Evolutionary conservation across 345 rosid species (phyloP).

Genomic region (Lepidium didymum): DNA sequence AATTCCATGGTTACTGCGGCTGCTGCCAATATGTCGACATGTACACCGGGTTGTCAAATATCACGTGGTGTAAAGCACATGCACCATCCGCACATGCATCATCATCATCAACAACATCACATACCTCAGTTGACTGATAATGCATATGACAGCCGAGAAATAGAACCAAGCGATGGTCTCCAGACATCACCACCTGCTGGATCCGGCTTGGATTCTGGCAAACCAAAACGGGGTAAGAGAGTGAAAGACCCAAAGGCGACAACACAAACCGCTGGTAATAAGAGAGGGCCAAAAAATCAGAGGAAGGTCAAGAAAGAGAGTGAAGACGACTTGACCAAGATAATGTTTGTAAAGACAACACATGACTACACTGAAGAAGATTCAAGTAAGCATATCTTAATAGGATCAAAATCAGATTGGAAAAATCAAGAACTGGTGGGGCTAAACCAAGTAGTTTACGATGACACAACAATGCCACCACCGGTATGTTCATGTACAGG

Average conservation of each 20-base stretch:
- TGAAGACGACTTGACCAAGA: conserved; percentile 53
- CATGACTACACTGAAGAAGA: conserved; percentile 52
- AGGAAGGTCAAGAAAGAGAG: conserved; percentile 76
- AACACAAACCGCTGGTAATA: conserved; percentile 34
- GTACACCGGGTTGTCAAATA: conserved; percentile 72
- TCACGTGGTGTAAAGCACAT: conserved; percentile 83
- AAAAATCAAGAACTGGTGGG: conserved; percentile 77
- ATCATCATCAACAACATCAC: conserved; percentile 71
- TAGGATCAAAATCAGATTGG: conserved; percentile 68
- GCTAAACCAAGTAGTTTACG: conserved; percentile 83
- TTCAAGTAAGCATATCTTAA: conserved; percentile 36
- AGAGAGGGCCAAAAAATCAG: conserved; percentile 55
- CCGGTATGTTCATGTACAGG: conserved; percentile 98
- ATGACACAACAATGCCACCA: conserved; percentile 84
- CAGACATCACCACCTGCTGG: conserved; percentile 43
- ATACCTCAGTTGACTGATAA: conserved; percentile 49
- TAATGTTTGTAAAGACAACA: conserved; percentile 54
- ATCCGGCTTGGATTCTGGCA: conserved; percentile 42
- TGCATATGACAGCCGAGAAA: conserved; percentile 52
- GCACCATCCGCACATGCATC: conserved; percentile 65
- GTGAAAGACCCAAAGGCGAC: conserved; percentile 53
- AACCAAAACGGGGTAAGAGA: conserved; percentile 63
- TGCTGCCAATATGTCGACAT: conserved; percentile 43
- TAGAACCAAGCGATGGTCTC: conserved; percentile 42
- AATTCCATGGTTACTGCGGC: conserved; percentile 43